Evolutionary conservation across 2,329 filamentous ascomycete species (phyloP).

Genomic region (Emmonsiellopsis sp.): DNA sequence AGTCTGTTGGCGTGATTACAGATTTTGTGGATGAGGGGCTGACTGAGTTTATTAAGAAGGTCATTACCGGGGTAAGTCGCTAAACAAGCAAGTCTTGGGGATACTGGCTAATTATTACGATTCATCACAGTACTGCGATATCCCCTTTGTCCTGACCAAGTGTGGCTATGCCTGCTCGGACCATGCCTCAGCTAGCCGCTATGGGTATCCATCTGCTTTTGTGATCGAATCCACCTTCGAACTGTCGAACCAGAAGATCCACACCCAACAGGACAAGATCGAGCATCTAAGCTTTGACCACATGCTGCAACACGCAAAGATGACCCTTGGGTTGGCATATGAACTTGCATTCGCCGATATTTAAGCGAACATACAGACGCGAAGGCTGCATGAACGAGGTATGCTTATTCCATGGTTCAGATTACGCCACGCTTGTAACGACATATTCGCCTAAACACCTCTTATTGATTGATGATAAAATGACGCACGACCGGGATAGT

Average conservation of each 20-base stretch:
- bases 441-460: too few species aligned
- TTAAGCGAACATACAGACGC: conserved; percentile 13
- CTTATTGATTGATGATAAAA: too few species aligned
- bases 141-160: conserved; percentile 78
- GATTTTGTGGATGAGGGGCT: conserved; percentile 78
- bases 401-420: too few species aligned
- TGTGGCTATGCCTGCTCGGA: conserved; percentile 79
- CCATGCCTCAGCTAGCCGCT: conserved; percentile 56
- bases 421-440: too few species aligned
- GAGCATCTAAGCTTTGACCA: conserved; percentile 71
- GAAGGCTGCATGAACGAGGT: background rate
- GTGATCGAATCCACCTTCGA: conserved; percentile 54
- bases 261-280: conserved; percentile 62
- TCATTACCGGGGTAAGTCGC: conserved; percentile 56
- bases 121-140: conserved; percentile 63
- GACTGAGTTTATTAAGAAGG: conserved; percentile 81
- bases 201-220: conserved; percentile 56
- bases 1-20: conserved; percentile 85
- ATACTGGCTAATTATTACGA: background rate
- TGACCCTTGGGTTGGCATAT: conserved; percentile 75
- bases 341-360: conserved; percentile 74
- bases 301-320: conserved; percentile 80
- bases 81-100: background rate
- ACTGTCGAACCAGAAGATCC: conserved; percentile 59
- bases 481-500: too few species aligned